Conservation (phyloP, 2,329 filamentous ascomycete species). For the Colletotrichum nymphaeae region DNA sequence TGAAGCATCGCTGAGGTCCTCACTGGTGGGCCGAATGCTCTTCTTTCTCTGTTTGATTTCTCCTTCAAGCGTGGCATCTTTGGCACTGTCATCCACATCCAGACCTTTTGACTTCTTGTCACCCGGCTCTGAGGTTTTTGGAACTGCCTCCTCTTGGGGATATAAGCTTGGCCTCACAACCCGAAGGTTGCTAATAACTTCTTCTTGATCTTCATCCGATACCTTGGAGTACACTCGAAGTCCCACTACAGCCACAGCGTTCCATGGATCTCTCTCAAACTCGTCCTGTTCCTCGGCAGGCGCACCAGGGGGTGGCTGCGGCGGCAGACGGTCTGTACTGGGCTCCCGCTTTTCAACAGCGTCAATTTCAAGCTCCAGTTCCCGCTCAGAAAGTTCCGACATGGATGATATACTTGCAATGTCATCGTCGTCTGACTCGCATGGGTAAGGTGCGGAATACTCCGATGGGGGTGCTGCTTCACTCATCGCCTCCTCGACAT, state of each 20-base stretch:
- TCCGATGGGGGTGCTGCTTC: constrained; percentile 11
- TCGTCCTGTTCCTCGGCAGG: constrained; percentile 62
- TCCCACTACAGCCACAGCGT: constrained; percentile 64
- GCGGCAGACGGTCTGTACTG: constrained; percentile 31
- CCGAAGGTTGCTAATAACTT: constrained; percentile 50
- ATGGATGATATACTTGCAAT: constrained; percentile 46
- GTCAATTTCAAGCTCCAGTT: constrained; percentile 45
- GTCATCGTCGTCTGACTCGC: constrained; percentile 42
- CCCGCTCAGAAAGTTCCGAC: constrained; percentile 53
- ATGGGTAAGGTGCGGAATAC: constrained; percentile 29
- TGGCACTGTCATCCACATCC: constrained; percentile 59
- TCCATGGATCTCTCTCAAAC: constrained; percentile 65
- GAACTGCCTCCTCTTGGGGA: constrained; percentile 37
- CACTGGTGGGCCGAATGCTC: constrained; percentile 43
- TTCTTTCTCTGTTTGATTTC: constrained; percentile 47
- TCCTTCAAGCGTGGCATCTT: constrained; percentile 55
- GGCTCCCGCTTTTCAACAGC: constrained; percentile 36
- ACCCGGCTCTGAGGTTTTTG: constrained; percentile 31
- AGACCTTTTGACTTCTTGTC: constrained; percentile 47
- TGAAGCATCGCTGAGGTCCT: constrained; percentile 15
- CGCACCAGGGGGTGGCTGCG: constrained; percentile 19
- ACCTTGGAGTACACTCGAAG: constrained; percentile 65
- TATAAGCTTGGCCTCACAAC: constrained; percentile 53
- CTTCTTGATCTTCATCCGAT: constrained; percentile 43
- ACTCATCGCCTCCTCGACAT: constrained; percentile 33